Percentiles rank a stretch among this genome's conserved stretches.
Conservation (phyloP, 257 asterid genomes). For the Solanum piurae region DNA sequence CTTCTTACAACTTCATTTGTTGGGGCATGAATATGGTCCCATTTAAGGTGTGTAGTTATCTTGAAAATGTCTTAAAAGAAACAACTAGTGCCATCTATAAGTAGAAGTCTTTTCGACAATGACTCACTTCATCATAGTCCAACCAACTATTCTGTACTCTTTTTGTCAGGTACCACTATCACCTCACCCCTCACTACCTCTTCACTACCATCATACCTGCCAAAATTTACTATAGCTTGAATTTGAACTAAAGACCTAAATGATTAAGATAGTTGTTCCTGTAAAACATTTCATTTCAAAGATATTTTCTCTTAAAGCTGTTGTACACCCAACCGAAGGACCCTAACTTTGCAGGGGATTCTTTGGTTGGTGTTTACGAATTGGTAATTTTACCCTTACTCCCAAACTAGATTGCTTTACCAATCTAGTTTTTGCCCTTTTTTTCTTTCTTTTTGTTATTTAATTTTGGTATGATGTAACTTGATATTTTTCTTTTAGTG, state of each 20-base stretch:
- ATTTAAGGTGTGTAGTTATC: not conserved
- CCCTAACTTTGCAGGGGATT: not conserved
- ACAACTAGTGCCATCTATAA: not conserved
- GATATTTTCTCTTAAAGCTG: not conserved
- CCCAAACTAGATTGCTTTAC: not conserved
- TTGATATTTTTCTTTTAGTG: conserved; percentile 82
- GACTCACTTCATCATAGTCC: not conserved
- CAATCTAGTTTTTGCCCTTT: not conserved
- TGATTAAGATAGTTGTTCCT: not conserved
- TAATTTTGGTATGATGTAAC: conserved; percentile 37
- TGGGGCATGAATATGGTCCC: not conserved
- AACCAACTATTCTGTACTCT: not conserved
- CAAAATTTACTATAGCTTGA: not conserved
- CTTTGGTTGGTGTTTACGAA: not conserved
- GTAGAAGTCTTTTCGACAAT: not conserved
- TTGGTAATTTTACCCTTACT: not conserved
- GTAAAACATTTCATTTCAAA: not conserved
- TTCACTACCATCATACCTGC: not conserved
- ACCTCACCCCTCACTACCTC: not conserved
- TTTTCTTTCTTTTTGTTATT: not conserved
- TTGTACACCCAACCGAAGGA: not conserved
- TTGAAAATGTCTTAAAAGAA: not conserved
- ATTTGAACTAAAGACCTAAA: not conserved
- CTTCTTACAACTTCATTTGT: not conserved
- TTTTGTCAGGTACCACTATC: not conserved